These are phyloP conservation scores for Moesziomyces parantarcticus DNA, from an alignment of 1,284 basidiomycete species.

Conservation along the genomic window DNA sequence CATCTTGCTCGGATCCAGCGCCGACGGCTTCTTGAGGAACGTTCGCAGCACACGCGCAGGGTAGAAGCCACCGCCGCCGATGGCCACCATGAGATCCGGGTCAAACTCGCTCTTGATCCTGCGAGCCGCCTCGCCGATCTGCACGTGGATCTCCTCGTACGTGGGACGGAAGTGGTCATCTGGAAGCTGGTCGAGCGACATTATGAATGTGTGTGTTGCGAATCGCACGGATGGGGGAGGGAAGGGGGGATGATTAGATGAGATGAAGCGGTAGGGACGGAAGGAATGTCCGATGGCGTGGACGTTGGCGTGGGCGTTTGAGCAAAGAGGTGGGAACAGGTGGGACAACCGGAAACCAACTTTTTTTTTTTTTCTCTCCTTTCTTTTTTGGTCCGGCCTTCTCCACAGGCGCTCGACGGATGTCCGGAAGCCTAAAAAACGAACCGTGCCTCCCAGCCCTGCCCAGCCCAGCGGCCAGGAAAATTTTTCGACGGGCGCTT, in stretches of 20 bases:
- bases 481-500: too few species aligned
- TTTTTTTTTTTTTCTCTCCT: neutral
- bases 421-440: neutral
- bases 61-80: constrained; percentile 66
- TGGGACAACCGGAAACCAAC: neutral
- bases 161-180: constrained; percentile 66
- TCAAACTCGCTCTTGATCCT: constrained; percentile 62
- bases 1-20: constrained; percentile 54
- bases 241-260: too few species aligned
- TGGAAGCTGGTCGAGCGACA: constrained; percentile 52
- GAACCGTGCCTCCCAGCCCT: too few species aligned
- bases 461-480: too few species aligned
- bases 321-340: too few species aligned
- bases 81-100: constrained; percentile 64
- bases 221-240: neutral
- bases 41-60: constrained; percentile 66
- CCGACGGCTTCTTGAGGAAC: constrained; percentile 63
- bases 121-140: constrained; percentile 59
- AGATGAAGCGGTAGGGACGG: neutral
- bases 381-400: neutral
- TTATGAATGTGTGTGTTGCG: constrained; percentile 2
- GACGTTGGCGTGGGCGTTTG: too few species aligned
- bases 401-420: neutral
- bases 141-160: constrained; percentile 66
- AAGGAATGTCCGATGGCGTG: neutral